Evolutionary conservation across 495 filamentous ascomycete species (phyloP).

Genomic region (Aspergillus bridgeri): DNA sequence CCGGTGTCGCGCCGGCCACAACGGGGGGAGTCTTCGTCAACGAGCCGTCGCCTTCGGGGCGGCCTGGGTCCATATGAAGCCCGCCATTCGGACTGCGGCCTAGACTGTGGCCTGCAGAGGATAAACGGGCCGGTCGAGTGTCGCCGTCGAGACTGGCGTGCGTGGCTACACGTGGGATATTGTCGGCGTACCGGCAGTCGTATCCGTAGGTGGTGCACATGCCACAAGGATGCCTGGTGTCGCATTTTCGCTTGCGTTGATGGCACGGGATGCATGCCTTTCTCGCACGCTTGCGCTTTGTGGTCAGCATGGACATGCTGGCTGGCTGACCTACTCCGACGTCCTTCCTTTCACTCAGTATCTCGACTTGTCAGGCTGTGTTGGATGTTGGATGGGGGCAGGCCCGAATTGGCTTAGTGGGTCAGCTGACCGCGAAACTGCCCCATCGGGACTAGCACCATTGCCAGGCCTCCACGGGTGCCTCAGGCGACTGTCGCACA

Average conservation of each 20-base stretch:
- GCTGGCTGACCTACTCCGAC: no score
- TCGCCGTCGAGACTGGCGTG: constrained; percentile 1
- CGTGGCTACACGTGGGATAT: constrained; percentile 9
- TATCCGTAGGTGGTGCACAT: constrained; percentile 32
- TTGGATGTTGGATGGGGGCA: no score
- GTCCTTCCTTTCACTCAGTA: no score
- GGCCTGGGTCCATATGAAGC: constrained; percentile 8
- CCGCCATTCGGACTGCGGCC: constrained; percentile 11
- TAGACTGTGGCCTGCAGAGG: constrained; percentile 7
- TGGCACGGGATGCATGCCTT: constrained; percentile 35
- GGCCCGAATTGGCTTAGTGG: no score
- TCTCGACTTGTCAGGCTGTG: no score
- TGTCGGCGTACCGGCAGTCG: constrained; percentile 27
- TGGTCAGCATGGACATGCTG: constrained; percentile 31
- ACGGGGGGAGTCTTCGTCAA: constrained; percentile 18
- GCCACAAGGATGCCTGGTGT: constrained; percentile 25
- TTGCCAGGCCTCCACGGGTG: no score
- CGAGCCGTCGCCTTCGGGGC: constrained; percentile 13
- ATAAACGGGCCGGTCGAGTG: no score
- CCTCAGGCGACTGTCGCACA: no score
- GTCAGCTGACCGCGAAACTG: no score
- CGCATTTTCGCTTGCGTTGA: constrained; percentile 37
- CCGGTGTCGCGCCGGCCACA: constrained; percentile 16
- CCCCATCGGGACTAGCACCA: no score
- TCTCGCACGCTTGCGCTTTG: constrained; percentile 29